Conservation (phyloP, 1,284 basidiomycete species). For the Coniferiporia weirii region DNA sequence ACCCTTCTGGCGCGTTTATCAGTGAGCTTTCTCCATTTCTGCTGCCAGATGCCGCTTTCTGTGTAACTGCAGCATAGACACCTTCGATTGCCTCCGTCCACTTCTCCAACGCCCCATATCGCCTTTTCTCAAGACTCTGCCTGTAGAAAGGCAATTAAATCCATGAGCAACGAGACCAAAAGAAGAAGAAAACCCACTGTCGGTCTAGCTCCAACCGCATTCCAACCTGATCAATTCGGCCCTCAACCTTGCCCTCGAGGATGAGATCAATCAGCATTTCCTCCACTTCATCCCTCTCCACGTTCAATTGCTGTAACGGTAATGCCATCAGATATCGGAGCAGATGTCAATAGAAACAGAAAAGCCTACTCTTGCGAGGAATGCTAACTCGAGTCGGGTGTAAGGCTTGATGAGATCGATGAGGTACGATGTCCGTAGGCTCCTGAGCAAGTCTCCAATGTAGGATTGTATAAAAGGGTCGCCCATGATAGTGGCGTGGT, state of each 20-base stretch:
- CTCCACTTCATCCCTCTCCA: constrained; percentile 84
- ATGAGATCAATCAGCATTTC: constrained; percentile 92
- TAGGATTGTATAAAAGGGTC: constrained; percentile 91
- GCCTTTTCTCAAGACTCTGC: constrained; percentile 76
- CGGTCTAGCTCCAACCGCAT: constrained; percentile 87
- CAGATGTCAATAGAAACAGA: constrained; percentile 1
- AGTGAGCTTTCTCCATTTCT: constrained; percentile 23
- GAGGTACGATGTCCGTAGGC: constrained; percentile 91
- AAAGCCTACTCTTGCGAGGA: constrained; percentile 74
- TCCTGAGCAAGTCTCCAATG: constrained; percentile 92
- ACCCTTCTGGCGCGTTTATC: constrained; percentile 4
- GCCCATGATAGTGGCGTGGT: constrained; percentile 90
- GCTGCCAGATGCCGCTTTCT: constrained; percentile 53
- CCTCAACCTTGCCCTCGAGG: constrained; percentile 91
- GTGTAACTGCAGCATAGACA: constrained; percentile 66
- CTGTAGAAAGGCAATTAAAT: constrained; percentile 35
- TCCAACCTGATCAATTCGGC: constrained; percentile 92
- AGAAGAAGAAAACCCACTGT: constrained; percentile 60
- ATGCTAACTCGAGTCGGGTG: constrained; percentile 85
- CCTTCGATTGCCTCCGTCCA: constrained; percentile 77
- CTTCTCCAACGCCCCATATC: constrained; percentile 75
- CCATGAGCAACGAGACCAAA: neutral
- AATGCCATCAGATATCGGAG: neutral
- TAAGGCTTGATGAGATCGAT: constrained; percentile 98
- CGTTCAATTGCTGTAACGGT: constrained; percentile 78